Conservation (phyloP, 2,329 filamentous ascomycete species). For the Trichoderma guizhouense region DNA sequence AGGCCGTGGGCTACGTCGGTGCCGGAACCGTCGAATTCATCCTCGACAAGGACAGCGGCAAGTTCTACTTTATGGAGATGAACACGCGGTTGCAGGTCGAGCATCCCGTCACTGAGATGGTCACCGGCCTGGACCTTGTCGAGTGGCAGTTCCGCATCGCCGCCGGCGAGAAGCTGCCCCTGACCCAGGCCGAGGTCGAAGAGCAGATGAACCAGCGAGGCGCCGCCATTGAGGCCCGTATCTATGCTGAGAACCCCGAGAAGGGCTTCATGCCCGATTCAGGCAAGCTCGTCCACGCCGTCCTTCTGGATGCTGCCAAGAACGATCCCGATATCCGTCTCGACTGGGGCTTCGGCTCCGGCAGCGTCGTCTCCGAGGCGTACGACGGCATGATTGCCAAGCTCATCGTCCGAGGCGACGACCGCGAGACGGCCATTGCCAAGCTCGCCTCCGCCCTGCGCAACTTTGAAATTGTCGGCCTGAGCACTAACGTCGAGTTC, state of each 20-base stretch:
- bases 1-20: conserved; percentile 81
- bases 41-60: conserved; percentile 74
- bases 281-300: conserved; percentile 78
- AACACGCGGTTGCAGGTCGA: conserved; percentile 92
- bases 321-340: conserved; percentile 74
- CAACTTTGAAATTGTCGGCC: conserved; percentile 87
- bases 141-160: conserved; percentile 89
- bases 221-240: conserved; percentile 90
- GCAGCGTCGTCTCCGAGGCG: conserved; percentile 87
- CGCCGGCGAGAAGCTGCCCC: conserved; percentile 53
- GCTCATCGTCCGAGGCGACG: conserved; percentile 81
- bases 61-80: conserved; percentile 82
- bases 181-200: conserved; percentile 64
- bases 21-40: conserved; percentile 91
- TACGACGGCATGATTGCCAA: conserved; percentile 99
- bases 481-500: conserved; percentile 96
- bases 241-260: conserved; percentile 93
- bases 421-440: conserved; percentile 75
- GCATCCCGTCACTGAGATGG: conserved; percentile 81
- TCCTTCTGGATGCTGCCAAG: conserved; percentile 61
- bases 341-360: conserved; percentile 87
- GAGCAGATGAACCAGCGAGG: conserved; percentile 70
- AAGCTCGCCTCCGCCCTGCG: conserved; percentile 78
- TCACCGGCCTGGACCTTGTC: conserved; percentile 72
- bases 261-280: conserved; percentile 93